Percentiles rank a stretch among this genome's conserved stretches.
Evolutionary conservation across 2,329 filamentous ascomycete genomes (phyloP).

Genomic region (Sordariomycetes sp.): DNA sequence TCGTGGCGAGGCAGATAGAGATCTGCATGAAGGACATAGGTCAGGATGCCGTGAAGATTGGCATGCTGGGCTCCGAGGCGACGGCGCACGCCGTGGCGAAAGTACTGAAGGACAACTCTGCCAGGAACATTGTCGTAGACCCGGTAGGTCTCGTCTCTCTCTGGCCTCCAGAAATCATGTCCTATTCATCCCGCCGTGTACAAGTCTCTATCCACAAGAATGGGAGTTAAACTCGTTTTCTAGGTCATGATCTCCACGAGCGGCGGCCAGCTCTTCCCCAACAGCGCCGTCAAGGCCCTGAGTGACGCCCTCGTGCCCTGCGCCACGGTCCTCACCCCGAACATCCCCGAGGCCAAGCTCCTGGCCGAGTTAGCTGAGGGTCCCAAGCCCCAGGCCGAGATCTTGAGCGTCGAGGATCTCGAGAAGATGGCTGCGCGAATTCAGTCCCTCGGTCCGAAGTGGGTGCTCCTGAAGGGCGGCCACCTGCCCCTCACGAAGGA

Average conservation of each 20-base stretch:
- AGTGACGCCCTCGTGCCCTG: constrained; percentile 46
- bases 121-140: constrained; percentile 19
- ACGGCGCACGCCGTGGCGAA: constrained; percentile 21
- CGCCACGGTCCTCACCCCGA: constrained; percentile 61
- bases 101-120: constrained; percentile 11
- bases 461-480: constrained; percentile 81
- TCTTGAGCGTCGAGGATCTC: constrained; percentile 50
- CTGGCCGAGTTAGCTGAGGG: constrained; percentile 34
- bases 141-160: constrained; percentile 15
- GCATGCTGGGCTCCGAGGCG: constrained; percentile 23
- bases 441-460: constrained; percentile 56
- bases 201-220: not conserved
- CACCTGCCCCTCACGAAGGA: constrained; percentile 66
- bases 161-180: not conserved
- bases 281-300: constrained; percentile 48
- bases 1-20: constrained; percentile 76
- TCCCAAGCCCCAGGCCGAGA: constrained; percentile 13
- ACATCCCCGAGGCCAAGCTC: constrained; percentile 61
- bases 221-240: not conserved
- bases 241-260: constrained; percentile 88
- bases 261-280: constrained; percentile 55
- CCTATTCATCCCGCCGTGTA: not conserved
- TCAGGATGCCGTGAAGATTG: constrained; percentile 84
- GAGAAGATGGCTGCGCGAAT: constrained; percentile 55
- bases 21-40: constrained; percentile 73